These are phyloP conservation scores for Aquilaria agallochum DNA, from an alignment of 441 rosid species.

Conservation along the genomic window DNA sequence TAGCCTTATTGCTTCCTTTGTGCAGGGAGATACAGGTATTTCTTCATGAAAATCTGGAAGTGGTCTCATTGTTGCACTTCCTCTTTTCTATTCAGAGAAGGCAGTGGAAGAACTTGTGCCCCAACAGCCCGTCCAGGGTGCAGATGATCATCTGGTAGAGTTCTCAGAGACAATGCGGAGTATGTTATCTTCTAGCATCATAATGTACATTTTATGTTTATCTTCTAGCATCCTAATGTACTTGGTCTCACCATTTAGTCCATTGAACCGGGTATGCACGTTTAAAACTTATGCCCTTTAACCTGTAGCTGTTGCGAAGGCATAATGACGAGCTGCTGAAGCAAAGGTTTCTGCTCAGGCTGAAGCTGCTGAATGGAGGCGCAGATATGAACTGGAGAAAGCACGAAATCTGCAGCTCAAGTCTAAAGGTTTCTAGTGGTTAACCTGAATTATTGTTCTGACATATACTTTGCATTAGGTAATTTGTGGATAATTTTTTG, in stretches of 20 bases:
- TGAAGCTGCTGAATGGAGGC: slow-evolving; percentile 98
- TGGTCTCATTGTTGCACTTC: slow-evolving; percentile 38
- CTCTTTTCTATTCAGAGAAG: slow-evolving; percentile 69
- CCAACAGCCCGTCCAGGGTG: slow-evolving; percentile 69
- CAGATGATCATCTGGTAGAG: slow-evolving; percentile 88
- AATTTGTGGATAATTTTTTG: slow-evolving; percentile 1
- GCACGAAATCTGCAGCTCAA: slow-evolving; percentile 45
- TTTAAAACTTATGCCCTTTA: too few relatives aligned
- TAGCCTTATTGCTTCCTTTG: slow-evolving; percentile 28
- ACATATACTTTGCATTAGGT: not conserved
- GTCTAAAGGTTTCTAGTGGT: slow-evolving; percentile 53
- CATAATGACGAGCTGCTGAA: slow-evolving; percentile 91
- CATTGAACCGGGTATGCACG: too few relatives aligned
- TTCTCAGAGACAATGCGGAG: slow-evolving; percentile 96
- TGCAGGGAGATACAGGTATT: slow-evolving; percentile 45
- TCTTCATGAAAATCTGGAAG: slow-evolving; percentile 42
- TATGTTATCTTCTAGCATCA: slow-evolving; percentile 22
- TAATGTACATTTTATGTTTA: too few relatives aligned
- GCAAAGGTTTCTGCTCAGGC: slow-evolving; percentile 97
- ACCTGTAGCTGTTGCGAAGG: slow-evolving; percentile 89
- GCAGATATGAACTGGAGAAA: slow-evolving; percentile 84
- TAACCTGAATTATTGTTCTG: not conserved
- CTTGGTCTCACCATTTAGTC: too few relatives aligned
- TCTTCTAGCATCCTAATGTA: too few relatives aligned
- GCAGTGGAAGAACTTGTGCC: slow-evolving; percentile 85